Conservation (phyloP, 192 early-diverging fungal genomes). For the Diversispora eburnea region DNA sequence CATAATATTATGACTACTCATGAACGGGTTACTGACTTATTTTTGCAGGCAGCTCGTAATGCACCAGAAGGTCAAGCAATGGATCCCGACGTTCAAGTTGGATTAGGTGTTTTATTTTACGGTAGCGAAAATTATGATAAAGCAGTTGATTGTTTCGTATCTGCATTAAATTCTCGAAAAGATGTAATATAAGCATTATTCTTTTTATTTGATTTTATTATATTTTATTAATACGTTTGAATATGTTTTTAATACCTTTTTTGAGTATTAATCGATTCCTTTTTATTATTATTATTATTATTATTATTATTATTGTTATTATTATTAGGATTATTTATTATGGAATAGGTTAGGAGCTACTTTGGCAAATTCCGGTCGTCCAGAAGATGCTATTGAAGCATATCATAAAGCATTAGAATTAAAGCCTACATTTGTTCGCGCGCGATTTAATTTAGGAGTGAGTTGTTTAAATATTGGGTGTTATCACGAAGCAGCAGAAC, state of each 20-base stretch:
- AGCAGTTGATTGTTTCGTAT: constrained; percentile 95
- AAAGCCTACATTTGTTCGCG: constrained; percentile 93
- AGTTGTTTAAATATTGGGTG: constrained; percentile 91
- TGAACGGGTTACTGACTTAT: constrained; percentile 72
- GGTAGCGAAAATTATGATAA: constrained; percentile 87
- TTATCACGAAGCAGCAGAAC: constrained; percentile 89
- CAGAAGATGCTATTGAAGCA: constrained; percentile 82
- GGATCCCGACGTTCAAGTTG: constrained; percentile 93
- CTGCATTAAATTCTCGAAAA: constrained; percentile 72
- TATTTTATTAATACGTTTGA: no score
- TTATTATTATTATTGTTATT: not conserved
- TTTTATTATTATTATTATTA: not conserved
- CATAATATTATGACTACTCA: constrained; percentile 40
- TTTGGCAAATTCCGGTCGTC: constrained; percentile 78
- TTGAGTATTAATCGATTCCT: not conserved
- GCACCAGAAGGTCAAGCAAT: constrained; percentile 51
- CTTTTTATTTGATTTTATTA: no score
- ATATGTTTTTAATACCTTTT: not conserved
- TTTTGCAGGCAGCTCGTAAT: constrained; percentile 72
- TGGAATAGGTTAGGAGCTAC: constrained; percentile 99
- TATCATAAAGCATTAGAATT: constrained; percentile 92
- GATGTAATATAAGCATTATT: constrained; percentile 19
- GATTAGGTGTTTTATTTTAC: constrained; percentile 94
- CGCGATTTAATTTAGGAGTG: constrained; percentile 95
- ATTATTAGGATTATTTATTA: constrained; percentile 74